phyloP scores from a whole-genome alignment of 768 basidiomycete genomes.

The Mycena olivaceomarginata region DNA sequence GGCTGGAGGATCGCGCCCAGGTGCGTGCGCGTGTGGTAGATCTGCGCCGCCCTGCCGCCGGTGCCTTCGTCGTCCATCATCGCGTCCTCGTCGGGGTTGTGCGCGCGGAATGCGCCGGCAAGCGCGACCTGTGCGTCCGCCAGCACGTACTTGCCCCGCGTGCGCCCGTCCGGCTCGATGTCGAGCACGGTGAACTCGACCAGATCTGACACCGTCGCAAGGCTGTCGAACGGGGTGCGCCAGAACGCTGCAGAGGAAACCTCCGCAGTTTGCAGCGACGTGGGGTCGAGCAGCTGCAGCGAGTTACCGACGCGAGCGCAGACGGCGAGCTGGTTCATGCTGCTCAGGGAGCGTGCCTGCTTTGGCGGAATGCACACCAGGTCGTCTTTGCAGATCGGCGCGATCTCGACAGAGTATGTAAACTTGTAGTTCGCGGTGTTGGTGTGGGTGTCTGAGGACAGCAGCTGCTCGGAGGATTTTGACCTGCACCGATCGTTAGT shows the following conservation, averaged over 20 bases:
- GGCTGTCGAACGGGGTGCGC: slow-evolving; percentile 92
- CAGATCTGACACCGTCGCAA: slow-evolving; percentile 89
- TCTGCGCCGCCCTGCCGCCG: slow-evolving; percentile 77
- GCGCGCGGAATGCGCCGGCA: slow-evolving; percentile 78
- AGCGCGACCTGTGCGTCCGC: slow-evolving; percentile 91
- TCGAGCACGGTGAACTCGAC: slow-evolving; percentile 97
- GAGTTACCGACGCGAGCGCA: slow-evolving; percentile 96
- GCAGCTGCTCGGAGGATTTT: slow-evolving; percentile 95
- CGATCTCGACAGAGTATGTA: slow-evolving; percentile 98
- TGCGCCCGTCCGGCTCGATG: slow-evolving; percentile 85
- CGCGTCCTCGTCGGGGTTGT: slow-evolving; percentile 62
- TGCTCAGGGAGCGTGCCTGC: slow-evolving; percentile 88
- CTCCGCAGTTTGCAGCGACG: slow-evolving; percentile 90
- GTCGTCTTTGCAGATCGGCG: slow-evolving; percentile 98
- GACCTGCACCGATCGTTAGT: slow-evolving; percentile 67
- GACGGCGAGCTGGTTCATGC: slow-evolving; percentile 91
- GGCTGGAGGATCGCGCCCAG: slow-evolving; percentile 94
- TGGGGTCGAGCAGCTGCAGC: slow-evolving; percentile 92
- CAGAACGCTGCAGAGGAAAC: slow-evolving; percentile 89
- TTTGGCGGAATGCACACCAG: slow-evolving; percentile 92
- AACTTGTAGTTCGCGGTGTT: slow-evolving; percentile 97
- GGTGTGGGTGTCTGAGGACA: slow-evolving; percentile 94
- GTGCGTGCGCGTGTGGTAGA: slow-evolving; percentile 97
- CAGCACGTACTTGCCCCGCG: slow-evolving; percentile 88
- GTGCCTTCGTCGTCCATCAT: slow-evolving; percentile 80